Evolutionary conservation across 2,329 filamentous ascomycete genomes (phyloP).

Genomic region (Hymenoscyphus occultus): DNA sequence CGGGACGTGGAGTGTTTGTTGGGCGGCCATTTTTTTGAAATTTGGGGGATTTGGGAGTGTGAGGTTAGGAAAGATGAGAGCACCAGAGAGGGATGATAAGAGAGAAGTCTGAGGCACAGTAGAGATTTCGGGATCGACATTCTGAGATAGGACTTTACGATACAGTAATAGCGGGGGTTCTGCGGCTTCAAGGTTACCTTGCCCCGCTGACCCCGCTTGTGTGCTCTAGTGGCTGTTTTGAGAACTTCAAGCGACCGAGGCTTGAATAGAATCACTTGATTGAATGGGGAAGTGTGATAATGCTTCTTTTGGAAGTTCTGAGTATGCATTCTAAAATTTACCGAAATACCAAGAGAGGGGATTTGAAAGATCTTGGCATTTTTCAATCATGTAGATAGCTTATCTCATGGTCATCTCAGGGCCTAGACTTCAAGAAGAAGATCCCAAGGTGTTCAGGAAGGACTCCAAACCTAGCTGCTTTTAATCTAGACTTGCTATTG

Average conservation of each 20-base stretch:
- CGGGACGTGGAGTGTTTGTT: conserved; percentile 2
- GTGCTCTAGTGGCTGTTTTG: not conserved
- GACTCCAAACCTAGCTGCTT: too few relatives aligned
- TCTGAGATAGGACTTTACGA: not conserved
- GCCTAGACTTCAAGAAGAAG: too few relatives aligned
- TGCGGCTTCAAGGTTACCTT: not conserved
- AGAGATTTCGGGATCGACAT: not conserved
- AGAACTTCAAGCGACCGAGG: not conserved
- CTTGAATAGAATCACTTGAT: too few relatives aligned
- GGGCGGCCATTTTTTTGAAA: not conserved
- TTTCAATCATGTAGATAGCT: too few relatives aligned
- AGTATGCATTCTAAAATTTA: not conserved
- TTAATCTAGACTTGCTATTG: too few relatives aligned
- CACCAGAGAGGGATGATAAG: too few relatives aligned
- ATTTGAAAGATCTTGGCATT: too few relatives aligned
- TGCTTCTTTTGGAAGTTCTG: not conserved
- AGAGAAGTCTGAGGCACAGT: not conserved
- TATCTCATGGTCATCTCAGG: too few relatives aligned
- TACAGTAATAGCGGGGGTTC: not conserved
- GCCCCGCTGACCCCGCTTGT: conserved; percentile 3
- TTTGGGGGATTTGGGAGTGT: not conserved
- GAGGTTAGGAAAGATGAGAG: too few relatives aligned
- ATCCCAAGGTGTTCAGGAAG: too few relatives aligned
- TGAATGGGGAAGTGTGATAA: too few relatives aligned
- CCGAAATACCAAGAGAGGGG: not conserved